Evolutionary conservation across 495 filamentous ascomycete genomes (phyloP), one percentile per base, ranked within the genome.

Genomic region (Parmelia sp.): DNA sequence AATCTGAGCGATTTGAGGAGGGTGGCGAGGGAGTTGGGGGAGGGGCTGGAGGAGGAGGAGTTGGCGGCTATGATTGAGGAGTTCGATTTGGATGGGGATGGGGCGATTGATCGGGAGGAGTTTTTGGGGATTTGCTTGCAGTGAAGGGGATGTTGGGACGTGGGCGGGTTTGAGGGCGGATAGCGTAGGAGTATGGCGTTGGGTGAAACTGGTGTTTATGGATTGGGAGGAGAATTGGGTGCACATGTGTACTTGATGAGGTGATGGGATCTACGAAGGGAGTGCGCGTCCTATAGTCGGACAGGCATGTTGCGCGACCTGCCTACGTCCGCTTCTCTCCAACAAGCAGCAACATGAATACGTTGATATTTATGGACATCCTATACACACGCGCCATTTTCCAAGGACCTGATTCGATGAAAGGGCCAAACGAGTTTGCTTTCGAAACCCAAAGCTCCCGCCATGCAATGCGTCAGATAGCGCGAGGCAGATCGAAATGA

Each of bases 1-100:
- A 88, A 85, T 57, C 77, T 96, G 27, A 86, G 91, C 61, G 94
- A 98, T 80, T 72, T 98, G 70, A 77, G 90, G 63, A 78, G 90
- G 39, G 93, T 98, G 57, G 91, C 94, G 66, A 82, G 91, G 69
- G 94, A 97, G 76, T 75, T 98, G 29, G 92, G 92, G 1, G 93
- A 98, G 75, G 85, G 85, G 7, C 78, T 98, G 45, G 91, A 95
- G 71, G 92, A 98, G 71, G 90, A 95, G 68, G 93, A 98, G 76
- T 76, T 98, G 51, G 79, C 82, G 65, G 91, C 93, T 71, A 98
- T 98, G 94, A 90, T 98, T 78, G 92, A 96, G 76, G 94, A 98
- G 78, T 98, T 98, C 82, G 94, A 98, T 80, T 78, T 96, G 63
- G 89, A 93, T 73, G 92, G 90, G 0, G 92, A 95, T 68, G 91